phyloP scores from a whole-genome alignment of 2,329 filamentous ascomycete species.

The Ceratocystiopsis minuta region DNA sequence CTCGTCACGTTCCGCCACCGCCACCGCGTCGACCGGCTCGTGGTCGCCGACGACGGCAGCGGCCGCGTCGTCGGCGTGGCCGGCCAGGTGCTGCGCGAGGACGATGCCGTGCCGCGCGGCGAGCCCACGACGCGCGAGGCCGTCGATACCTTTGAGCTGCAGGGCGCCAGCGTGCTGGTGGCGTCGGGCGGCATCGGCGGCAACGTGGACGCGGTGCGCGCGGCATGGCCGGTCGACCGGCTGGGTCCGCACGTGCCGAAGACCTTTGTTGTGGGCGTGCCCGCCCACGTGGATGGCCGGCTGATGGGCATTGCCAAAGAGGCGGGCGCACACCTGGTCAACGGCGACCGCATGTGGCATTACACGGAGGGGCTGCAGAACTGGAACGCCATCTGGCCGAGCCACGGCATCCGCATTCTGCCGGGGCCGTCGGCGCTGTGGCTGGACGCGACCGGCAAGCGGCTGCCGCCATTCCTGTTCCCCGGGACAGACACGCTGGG shows the following conservation, averaged over 20 bases:
- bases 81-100: constrained; percentile 33
- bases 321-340: constrained; percentile 36
- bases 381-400: constrained; percentile 44
- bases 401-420: constrained; percentile 41
- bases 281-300: constrained; percentile 44
- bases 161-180: constrained; percentile 33
- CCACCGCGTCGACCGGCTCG: constrained; percentile 37
- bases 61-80: constrained; percentile 34
- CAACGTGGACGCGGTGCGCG: constrained; percentile 40
- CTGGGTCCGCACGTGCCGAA: constrained; percentile 37
- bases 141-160: constrained; percentile 33
- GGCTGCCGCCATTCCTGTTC: constrained; percentile 36
- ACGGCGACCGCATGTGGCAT: constrained; percentile 48
- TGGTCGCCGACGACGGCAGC: constrained; percentile 26
- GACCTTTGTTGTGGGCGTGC: constrained; percentile 41
- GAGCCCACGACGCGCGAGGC: constrained; percentile 29
- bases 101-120: constrained; percentile 29
- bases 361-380: constrained; percentile 45
- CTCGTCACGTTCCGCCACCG: constrained; percentile 36
- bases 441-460: constrained; percentile 41
- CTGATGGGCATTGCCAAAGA: constrained; percentile 39
- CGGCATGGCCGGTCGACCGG: constrained; percentile 37
- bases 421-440: constrained; percentile 44
- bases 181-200: constrained; percentile 42
- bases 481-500: constrained; percentile 39